A percentile compares a stretch with the other conserved stretches of the same genome.
Evolutionary conservation across 768 basidiomycete species (phyloP).

Genomic region (Amanita polypyramis): DNA sequence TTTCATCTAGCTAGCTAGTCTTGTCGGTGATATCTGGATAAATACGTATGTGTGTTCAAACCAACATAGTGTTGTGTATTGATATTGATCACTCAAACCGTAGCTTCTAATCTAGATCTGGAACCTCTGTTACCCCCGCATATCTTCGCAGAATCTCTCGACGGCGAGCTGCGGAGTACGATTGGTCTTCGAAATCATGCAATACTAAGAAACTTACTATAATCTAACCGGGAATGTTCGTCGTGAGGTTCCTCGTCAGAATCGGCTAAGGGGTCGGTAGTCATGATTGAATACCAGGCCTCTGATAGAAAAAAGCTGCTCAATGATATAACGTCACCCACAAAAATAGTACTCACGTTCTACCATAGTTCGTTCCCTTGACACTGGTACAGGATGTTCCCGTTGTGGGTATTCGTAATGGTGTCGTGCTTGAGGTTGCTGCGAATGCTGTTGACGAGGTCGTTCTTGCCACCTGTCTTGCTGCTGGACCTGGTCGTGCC

Average conservation of each 20-base stretch:
- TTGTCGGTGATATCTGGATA: not conserved
- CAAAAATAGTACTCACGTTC: constrained; percentile 26
- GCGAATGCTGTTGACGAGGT: constrained; percentile 8
- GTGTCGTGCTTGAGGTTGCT: constrained; percentile 5
- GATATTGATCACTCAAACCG: not conserved
- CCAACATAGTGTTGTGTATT: not conserved
- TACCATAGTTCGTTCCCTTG: constrained; percentile 32
- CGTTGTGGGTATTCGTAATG: constrained; percentile 5
- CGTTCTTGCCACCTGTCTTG: constrained; percentile 1
- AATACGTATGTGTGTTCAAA: not conserved
- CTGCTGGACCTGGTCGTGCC: not conserved
- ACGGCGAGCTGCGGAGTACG: not conserved
- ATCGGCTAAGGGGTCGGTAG: constrained; percentile 55
- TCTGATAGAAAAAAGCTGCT: constrained; percentile 31
- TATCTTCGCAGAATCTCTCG: constrained; percentile 6
- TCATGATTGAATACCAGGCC: constrained; percentile 59
- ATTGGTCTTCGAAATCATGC: not conserved
- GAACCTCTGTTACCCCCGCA: not conserved
- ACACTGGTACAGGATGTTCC: constrained; percentile 6
- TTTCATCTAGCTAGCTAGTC: constrained; percentile 1
- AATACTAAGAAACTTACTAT: constrained; percentile 33
- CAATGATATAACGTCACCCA: constrained; percentile 3
- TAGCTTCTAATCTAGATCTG: not conserved
- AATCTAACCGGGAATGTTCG: constrained; percentile 52
- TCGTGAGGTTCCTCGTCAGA: constrained; percentile 67